Conservation (phyloP, 2,329 filamentous ascomycete genomes). For the Trichophaea hybrida region DNA sequence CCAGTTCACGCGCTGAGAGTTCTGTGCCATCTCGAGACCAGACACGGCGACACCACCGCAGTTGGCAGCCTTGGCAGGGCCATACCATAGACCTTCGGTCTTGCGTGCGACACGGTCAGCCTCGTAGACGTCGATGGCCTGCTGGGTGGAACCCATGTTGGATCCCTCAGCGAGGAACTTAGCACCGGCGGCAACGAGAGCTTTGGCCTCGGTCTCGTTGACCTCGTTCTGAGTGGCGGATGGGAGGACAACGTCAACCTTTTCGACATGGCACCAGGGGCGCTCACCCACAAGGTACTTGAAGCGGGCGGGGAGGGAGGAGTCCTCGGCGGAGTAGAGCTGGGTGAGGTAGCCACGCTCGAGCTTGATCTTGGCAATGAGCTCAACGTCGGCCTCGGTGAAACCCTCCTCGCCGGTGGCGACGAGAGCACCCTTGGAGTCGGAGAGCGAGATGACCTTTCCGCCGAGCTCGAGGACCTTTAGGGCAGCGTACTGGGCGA, state of each 20-base stretch:
- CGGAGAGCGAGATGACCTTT: slow-evolving; percentile 81
- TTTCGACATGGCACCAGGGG: slow-evolving; percentile 80
- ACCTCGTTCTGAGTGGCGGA: slow-evolving; percentile 98
- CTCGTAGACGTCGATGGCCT: slow-evolving; percentile 89
- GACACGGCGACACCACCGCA: slow-evolving; percentile 94
- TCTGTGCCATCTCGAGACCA: slow-evolving; percentile 98
- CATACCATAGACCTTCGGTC: slow-evolving; percentile 77
- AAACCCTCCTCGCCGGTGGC: slow-evolving; percentile 56
- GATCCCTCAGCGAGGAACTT: slow-evolving; percentile 89
- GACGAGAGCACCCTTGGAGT: slow-evolving; percentile 75
- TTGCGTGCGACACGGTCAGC: slow-evolving; percentile 53
- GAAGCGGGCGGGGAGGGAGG: slow-evolving; percentile 48
- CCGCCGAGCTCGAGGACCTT: slow-evolving; percentile 94
- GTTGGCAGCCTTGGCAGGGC: slow-evolving; percentile 92
- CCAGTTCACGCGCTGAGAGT: slow-evolving; percentile 77
- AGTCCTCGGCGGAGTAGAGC: slow-evolving; percentile 42
- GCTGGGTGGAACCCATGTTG: slow-evolving; percentile 98
- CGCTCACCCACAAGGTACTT: slow-evolving; percentile 76
- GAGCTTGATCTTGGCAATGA: slow-evolving; percentile 76
- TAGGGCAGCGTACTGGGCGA: slow-evolving; percentile 91
- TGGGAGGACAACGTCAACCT: slow-evolving; percentile 82
- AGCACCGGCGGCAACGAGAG: slow-evolving; percentile 59
- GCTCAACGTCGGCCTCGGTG: slow-evolving; percentile 61
- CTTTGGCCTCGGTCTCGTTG: slow-evolving; percentile 74
- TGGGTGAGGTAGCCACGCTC: slow-evolving; percentile 68